Conservation (phyloP, 305 asterid genomes). For the Withania somnifera region DNA sequence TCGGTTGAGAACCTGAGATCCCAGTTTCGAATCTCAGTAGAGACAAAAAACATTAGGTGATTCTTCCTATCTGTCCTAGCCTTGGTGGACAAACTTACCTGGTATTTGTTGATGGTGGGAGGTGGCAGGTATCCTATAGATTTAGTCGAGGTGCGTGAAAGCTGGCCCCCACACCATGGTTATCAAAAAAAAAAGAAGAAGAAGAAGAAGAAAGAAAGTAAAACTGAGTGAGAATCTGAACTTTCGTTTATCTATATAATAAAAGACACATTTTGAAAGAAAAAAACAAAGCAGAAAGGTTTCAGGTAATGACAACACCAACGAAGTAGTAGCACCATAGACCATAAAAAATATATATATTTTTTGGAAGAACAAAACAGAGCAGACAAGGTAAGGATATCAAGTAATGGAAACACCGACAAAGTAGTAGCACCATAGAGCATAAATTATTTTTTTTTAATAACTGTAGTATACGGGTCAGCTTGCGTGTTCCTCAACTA, state of each 20-base stretch:
- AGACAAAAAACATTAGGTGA: too few relatives aligned
- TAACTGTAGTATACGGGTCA: neutral
- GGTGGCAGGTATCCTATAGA: too few relatives aligned
- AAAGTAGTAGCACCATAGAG: neutral
- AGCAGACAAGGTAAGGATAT: neutral
- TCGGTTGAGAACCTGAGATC: too few relatives aligned
- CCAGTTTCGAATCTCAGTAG: too few relatives aligned
- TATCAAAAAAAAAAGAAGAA: too few relatives aligned
- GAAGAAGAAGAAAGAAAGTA: too few relatives aligned
- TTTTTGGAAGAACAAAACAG: neutral
- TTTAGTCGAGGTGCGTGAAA: too few relatives aligned
- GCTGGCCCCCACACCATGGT: too few relatives aligned
- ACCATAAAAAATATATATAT: too few relatives aligned
- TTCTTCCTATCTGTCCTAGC: too few relatives aligned
- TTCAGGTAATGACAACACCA: neutral
- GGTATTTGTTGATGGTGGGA: too few relatives aligned
- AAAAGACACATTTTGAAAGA: neutral
- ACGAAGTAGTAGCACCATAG: neutral
- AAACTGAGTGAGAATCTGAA: neutral
- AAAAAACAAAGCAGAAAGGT: neutral
- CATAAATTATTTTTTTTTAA: neutral
- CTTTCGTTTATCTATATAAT: neutral
- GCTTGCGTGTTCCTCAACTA: neutral
- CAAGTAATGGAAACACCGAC: neutral
- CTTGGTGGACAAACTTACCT: too few relatives aligned